Conservation (phyloP, 768 basidiomycete genomes). For the Kwoniella pini region DNA sequence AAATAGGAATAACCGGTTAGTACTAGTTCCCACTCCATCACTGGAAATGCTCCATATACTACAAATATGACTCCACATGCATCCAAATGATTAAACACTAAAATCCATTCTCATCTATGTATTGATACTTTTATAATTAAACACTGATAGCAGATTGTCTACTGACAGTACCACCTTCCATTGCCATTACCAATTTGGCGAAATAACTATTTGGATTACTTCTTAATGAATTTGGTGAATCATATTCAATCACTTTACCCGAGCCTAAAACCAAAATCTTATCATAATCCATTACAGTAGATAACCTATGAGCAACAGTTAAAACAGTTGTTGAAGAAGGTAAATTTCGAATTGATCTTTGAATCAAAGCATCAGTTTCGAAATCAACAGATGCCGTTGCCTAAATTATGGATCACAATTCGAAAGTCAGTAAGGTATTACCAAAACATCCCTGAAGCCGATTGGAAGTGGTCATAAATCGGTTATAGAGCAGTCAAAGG, state of each 20-base stretch:
- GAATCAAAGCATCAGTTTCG: constrained; percentile 63
- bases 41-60: too few relatives aligned
- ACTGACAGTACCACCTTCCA: constrained; percentile 36
- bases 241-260: constrained; percentile 75
- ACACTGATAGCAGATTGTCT: constrained; percentile 2
- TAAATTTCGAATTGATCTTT: constrained; percentile 61
- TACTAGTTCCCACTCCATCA: too few relatives aligned
- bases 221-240: constrained; percentile 65
- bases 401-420: constrained; percentile 6
- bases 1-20: too few relatives aligned
- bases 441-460: too few relatives aligned
- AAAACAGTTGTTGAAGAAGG: constrained; percentile 60
- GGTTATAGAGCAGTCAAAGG: too few relatives aligned
- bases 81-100: too few relatives aligned
- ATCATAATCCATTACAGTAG: constrained; percentile 66
- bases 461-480: too few relatives aligned
- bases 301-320: constrained; percentile 63
- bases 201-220: constrained; percentile 64
- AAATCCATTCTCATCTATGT: too few relatives aligned
- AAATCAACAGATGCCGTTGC: constrained; percentile 58
- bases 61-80: too few relatives aligned
- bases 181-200: constrained; percentile 60
- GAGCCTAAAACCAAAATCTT: constrained; percentile 65
- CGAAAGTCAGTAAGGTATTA: not conserved
- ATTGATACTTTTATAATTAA: not conserved